Evolutionary conservation across 2,329 filamentous ascomycete species (phyloP).

Genomic region (Xylaria sp.): DNA sequence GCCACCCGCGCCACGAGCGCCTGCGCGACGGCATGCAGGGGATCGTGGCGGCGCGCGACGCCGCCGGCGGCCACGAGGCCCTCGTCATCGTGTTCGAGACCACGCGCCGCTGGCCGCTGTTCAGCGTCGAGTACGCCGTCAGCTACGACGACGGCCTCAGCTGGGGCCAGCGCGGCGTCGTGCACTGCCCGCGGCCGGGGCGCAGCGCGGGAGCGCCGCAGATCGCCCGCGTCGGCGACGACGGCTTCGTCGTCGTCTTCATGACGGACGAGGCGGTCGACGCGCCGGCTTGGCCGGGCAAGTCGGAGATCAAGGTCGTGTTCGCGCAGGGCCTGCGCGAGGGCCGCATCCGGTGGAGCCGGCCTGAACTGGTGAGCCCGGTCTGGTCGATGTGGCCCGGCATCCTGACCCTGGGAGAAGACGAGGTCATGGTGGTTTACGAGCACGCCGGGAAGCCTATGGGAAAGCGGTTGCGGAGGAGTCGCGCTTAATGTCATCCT

Average conservation of each 20-base stretch:
- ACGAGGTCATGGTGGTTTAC: conserved; percentile 37
- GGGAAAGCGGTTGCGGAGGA: conserved; percentile 29
- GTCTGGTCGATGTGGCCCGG: conserved; percentile 44
- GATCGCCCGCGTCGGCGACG: conserved; percentile 44
- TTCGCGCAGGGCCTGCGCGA: conserved; percentile 40
- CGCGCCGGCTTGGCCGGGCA: conserved; percentile 42
- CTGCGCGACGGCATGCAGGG: conserved; percentile 50
- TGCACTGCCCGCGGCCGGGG: conserved; percentile 42
- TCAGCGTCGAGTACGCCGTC: conserved; percentile 48
- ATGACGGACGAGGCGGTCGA: conserved; percentile 50
- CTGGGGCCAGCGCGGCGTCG: conserved; percentile 45
- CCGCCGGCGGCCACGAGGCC: conserved; percentile 39
- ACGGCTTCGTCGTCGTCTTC: conserved; percentile 46
- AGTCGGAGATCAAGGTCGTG: conserved; percentile 45
- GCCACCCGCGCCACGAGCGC: conserved; percentile 38
- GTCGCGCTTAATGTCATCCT: background rate
- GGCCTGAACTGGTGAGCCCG: conserved; percentile 35
- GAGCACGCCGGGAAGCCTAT: conserved; percentile 35
- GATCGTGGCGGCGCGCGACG: conserved; percentile 37
- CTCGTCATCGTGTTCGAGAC: conserved; percentile 52
- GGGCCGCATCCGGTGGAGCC: conserved; percentile 41
- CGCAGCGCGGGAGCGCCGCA: conserved; percentile 50
- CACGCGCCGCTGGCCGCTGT: conserved; percentile 42
- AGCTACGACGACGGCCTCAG: conserved; percentile 47
- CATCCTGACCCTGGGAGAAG: conserved; percentile 33